Percentiles rank a stretch among this genome's conserved stretches.
These are phyloP conservation scores for Begonia masoniana DNA, from an alignment of 306 rosid species.

Conservation along the genomic window DNA sequence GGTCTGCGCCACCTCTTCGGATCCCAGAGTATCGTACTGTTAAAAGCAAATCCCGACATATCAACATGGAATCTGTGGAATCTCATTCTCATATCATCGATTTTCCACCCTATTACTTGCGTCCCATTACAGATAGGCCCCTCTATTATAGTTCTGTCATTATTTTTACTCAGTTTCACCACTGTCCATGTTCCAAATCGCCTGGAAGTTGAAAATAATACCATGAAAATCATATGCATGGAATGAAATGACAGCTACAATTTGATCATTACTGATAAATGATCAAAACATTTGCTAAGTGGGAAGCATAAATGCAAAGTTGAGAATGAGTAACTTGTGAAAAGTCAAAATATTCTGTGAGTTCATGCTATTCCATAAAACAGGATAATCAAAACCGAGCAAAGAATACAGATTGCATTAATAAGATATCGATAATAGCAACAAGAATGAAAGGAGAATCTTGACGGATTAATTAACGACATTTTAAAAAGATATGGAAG, in stretches of 20 bases:
- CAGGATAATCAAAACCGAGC: too few species aligned
- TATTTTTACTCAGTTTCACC: slow-evolving; percentile 33
- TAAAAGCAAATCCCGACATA: slow-evolving; percentile 79
- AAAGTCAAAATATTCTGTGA: too few species aligned
- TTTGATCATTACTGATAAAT: neutral
- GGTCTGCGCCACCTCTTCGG: slow-evolving; percentile 72
- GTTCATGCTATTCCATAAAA: too few species aligned
- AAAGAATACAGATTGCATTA: too few species aligned
- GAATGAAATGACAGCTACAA: slow-evolving; percentile 1
- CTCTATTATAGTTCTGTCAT: slow-evolving; percentile 26
- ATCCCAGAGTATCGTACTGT: slow-evolving; percentile 85
- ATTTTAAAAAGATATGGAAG: too few species aligned
- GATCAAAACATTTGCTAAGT: too few species aligned
- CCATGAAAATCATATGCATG: slow-evolving; percentile 2
- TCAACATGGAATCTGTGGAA: slow-evolving; percentile 58
- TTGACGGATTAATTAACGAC: too few species aligned
- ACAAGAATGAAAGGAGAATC: too few species aligned
- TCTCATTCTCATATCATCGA: slow-evolving; percentile 28
- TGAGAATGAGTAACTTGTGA: too few species aligned
- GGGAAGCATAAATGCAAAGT: too few species aligned
- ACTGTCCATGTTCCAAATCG: slow-evolving; percentile 85
- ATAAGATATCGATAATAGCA: too few species aligned
- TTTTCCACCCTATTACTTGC: slow-evolving; percentile 79
- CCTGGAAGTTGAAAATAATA: slow-evolving; percentile 26
- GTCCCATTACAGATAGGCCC: slow-evolving; percentile 83